A percentile compares a stretch with the other conserved stretches of the same genome.
Conservation (phyloP, 1,284 basidiomycete species). For the Testicularia cyperi region DNA sequence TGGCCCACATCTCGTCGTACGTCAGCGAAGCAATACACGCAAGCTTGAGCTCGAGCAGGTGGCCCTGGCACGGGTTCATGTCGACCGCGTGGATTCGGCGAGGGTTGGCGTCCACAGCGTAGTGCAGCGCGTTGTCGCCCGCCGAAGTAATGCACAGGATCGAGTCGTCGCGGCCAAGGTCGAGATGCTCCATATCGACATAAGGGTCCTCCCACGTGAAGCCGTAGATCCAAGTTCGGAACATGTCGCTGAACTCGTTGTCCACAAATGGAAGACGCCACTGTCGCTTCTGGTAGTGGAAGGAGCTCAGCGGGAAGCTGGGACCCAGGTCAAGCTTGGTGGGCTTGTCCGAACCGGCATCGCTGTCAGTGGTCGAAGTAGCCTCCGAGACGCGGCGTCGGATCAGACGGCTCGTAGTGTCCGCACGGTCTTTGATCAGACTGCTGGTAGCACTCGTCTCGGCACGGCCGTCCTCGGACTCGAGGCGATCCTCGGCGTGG, state of each 20-base stretch:
- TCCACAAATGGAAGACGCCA: slow-evolving; percentile 74
- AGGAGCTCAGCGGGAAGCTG: slow-evolving; percentile 67
- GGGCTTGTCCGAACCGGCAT: slow-evolving; percentile 58
- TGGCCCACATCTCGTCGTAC: slow-evolving; percentile 71
- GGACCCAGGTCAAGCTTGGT: slow-evolving; percentile 51
- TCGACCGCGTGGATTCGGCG: slow-evolving; percentile 71
- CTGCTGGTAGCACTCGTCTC: slow-evolving; percentile 59
- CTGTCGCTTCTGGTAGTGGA: slow-evolving; percentile 71
- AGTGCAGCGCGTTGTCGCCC: slow-evolving; percentile 80
- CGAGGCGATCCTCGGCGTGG: slow-evolving; percentile 17
- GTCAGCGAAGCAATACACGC: slow-evolving; percentile 68
- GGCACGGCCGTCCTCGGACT: slow-evolving; percentile 27
- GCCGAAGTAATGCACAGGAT: slow-evolving; percentile 77
- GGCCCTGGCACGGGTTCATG: slow-evolving; percentile 71
- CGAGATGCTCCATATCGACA: slow-evolving; percentile 72
- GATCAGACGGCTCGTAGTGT: slow-evolving; percentile 53
- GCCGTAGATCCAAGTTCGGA: slow-evolving; percentile 73
- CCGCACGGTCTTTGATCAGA: slow-evolving; percentile 20
- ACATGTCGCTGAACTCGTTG: slow-evolving; percentile 73
- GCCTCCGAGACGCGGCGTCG: slow-evolving; percentile 60
- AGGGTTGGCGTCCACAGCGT: slow-evolving; percentile 71
- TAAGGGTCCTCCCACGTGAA: slow-evolving; percentile 81
- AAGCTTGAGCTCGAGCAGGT: slow-evolving; percentile 77
- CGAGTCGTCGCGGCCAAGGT: slow-evolving; percentile 69
- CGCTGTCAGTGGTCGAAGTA: slow-evolving; percentile 61